Evolutionary conservation across 257 asterid species (phyloP).

Genomic region (Misopates orontium): DNA sequence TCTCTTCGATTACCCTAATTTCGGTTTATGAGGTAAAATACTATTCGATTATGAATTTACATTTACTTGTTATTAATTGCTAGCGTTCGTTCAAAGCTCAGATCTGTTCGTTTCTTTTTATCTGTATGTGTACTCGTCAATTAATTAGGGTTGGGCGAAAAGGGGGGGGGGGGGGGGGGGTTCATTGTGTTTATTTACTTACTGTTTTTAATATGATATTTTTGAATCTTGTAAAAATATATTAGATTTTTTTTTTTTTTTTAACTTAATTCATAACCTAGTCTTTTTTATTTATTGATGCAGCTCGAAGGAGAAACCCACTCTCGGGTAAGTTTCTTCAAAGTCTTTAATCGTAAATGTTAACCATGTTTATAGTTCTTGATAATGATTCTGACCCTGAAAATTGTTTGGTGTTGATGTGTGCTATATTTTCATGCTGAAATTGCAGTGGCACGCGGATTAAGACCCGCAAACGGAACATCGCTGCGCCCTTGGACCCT

Average conservation of each 20-base stretch:
- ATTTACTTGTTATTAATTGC: neutral
- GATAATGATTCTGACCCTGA: too few relatives aligned
- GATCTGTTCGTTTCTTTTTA: slow-evolving; percentile 38
- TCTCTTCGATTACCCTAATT: slow-evolving; percentile 44
- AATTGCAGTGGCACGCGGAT: slow-evolving; percentile 97
- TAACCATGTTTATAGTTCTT: neutral
- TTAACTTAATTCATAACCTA: neutral
- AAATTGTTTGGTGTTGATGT: slow-evolving; percentile 13
- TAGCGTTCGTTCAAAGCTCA: neutral
- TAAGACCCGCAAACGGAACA: slow-evolving; percentile 99
- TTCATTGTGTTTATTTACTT: slow-evolving; percentile 6
- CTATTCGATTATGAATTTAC: neutral
- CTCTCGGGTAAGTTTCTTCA: slow-evolving; percentile 79
- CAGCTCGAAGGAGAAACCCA: slow-evolving; percentile 99
- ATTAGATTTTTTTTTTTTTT: slow-evolving; percentile 22
- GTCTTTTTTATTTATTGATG: slow-evolving; percentile 19
- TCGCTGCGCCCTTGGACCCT: slow-evolving; percentile 99
- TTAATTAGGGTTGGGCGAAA: too few relatives aligned
- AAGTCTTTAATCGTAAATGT: neutral
- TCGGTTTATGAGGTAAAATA: slow-evolving; percentile 76
- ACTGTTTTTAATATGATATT: neutral
- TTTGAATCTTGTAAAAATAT: too few relatives aligned
- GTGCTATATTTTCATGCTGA: slow-evolving; percentile 18
- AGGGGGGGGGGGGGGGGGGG: neutral
- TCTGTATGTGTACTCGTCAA: too few relatives aligned